Conservation (phyloP, 2,329 filamentous ascomycete genomes). For the Stagonosporopsis vannaccii region DNA sequence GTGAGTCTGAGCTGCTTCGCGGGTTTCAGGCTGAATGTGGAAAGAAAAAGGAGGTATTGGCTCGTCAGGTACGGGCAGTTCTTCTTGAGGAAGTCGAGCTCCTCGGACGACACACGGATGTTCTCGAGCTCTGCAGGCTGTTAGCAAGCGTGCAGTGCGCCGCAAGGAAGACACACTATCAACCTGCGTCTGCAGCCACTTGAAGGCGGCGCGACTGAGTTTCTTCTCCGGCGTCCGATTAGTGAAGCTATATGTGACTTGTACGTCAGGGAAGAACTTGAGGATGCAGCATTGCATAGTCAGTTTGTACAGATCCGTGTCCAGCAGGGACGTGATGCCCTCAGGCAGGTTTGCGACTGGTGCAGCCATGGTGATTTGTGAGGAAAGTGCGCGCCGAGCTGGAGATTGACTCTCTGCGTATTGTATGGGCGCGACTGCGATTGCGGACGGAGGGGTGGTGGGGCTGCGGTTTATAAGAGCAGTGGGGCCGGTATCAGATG, state of each 20-base stretch:
- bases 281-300: slow-evolving; percentile 94
- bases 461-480: slow-evolving; percentile 19
- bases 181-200: slow-evolving; percentile 86
- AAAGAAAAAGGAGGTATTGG: slow-evolving; percentile 81
- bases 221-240: slow-evolving; percentile 96
- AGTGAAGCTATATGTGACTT: slow-evolving; percentile 91
- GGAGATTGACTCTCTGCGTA: slow-evolving; percentile 3
- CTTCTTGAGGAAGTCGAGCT: slow-evolving; percentile 77
- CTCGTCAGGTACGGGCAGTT: slow-evolving; percentile 82
- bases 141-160: slow-evolving; percentile 10
- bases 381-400: background rate
- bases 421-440: slow-evolving; percentile 15
- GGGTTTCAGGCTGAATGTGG: slow-evolving; percentile 81
- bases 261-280: slow-evolving; percentile 82
- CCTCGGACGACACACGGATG: slow-evolving; percentile 78
- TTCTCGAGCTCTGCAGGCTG: slow-evolving; percentile 73
- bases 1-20: slow-evolving; percentile 77
- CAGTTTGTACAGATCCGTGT: slow-evolving; percentile 85
- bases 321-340: slow-evolving; percentile 55
- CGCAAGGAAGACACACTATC: slow-evolving; percentile 61
- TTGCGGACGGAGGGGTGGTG: slow-evolving; percentile 40
- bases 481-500: slow-evolving; percentile 16
- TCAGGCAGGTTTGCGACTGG: slow-evolving; percentile 41
- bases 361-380: slow-evolving; percentile 30
- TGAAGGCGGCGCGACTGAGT: slow-evolving; percentile 80